These are phyloP conservation scores for Cydonia oblonga DNA, from an alignment of 331 rosid species.

Conservation along the genomic window DNA sequence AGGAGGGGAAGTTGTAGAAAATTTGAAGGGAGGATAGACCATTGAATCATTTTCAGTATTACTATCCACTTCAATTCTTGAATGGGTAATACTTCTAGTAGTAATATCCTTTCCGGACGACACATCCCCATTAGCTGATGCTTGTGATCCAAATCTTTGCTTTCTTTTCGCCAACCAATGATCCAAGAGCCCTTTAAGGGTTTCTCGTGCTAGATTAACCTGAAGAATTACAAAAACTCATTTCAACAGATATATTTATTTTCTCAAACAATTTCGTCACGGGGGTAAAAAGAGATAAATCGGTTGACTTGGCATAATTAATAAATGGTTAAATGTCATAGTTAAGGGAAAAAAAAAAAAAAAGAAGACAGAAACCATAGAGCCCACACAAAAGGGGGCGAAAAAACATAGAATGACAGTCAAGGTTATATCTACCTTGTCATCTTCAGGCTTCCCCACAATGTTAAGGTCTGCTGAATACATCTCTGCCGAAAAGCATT, in stretches of 20 bases:
- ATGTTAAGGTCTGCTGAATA: slow-evolving; percentile 86
- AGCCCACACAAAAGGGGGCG: background rate
- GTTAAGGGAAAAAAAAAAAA: background rate
- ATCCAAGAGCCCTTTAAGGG: slow-evolving; percentile 89
- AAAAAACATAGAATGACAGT: slow-evolving; percentile 2
- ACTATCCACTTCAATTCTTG: slow-evolving; percentile 69
- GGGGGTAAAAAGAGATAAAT: too few relatives aligned
- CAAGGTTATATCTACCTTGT: slow-evolving; percentile 50
- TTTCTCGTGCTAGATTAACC: slow-evolving; percentile 92
- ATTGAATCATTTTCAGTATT: slow-evolving; percentile 65
- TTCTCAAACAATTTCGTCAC: background rate
- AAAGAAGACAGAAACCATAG: background rate
- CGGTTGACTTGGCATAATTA: background rate
- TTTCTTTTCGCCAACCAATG: slow-evolving; percentile 80
- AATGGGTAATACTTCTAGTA: slow-evolving; percentile 60
- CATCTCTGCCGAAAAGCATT: slow-evolving; percentile 97
- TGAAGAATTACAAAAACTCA: slow-evolving; percentile 25
- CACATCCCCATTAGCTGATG: slow-evolving; percentile 73
- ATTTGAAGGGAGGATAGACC: slow-evolving; percentile 92
- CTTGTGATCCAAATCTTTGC: slow-evolving; percentile 61
- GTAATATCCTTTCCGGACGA: slow-evolving; percentile 64
- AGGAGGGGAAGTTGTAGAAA: slow-evolving; percentile 74
- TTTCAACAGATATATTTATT: background rate
- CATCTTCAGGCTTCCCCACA: slow-evolving; percentile 91
- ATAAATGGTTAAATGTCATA: background rate